Evolutionary conservation across 2,329 filamentous ascomycete genomes (phyloP).

Genomic region (Colletotrichum theobromicola): DNA sequence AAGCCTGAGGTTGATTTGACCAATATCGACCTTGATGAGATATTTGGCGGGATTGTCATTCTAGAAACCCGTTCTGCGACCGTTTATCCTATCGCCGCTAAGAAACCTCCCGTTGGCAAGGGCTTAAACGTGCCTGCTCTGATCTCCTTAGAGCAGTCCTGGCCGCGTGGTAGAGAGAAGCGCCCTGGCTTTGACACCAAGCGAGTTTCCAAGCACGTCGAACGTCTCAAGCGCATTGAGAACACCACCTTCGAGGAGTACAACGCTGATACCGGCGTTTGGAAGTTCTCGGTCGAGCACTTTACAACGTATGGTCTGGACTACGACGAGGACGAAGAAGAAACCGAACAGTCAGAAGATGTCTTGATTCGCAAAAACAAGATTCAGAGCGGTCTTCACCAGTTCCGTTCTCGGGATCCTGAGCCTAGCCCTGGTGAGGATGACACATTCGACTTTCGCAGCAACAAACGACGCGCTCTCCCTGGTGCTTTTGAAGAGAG

Average conservation of each 20-base stretch:
- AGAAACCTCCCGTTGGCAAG: conserved; percentile 85
- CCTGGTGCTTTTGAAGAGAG: conserved; percentile 83
- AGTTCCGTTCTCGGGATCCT: conserved; percentile 34
- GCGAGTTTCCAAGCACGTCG: conserved; percentile 80
- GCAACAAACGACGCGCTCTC: conserved; percentile 51
- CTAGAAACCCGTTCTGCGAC: conserved; percentile 82
- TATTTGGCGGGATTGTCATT: conserved; percentile 78
- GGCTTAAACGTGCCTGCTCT: conserved; percentile 90
- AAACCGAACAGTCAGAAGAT: conserved; percentile 39
- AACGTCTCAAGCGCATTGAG: conserved; percentile 77
- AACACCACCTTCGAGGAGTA: conserved; percentile 87
- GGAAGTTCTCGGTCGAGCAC: conserved; percentile 93
- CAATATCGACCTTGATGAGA: conserved; percentile 77
- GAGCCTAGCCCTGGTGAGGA: conserved; percentile 46
- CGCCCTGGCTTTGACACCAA: conserved; percentile 60
- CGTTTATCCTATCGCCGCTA: conserved; percentile 78
- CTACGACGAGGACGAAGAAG: conserved; percentile 74
- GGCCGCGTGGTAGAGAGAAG: conserved; percentile 75
- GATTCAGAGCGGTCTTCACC: background rate
- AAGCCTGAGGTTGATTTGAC: conserved; percentile 83
- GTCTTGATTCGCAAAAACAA: background rate
- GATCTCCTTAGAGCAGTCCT: conserved; percentile 90
- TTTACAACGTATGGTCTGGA: conserved; percentile 95
- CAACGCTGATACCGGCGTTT: conserved; percentile 78
- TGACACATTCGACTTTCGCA: conserved; percentile 63